These are phyloP conservation scores for Penicillium samsonianum DNA, from an alignment of 495 filamentous ascomycete species.

Conservation along the genomic window DNA sequence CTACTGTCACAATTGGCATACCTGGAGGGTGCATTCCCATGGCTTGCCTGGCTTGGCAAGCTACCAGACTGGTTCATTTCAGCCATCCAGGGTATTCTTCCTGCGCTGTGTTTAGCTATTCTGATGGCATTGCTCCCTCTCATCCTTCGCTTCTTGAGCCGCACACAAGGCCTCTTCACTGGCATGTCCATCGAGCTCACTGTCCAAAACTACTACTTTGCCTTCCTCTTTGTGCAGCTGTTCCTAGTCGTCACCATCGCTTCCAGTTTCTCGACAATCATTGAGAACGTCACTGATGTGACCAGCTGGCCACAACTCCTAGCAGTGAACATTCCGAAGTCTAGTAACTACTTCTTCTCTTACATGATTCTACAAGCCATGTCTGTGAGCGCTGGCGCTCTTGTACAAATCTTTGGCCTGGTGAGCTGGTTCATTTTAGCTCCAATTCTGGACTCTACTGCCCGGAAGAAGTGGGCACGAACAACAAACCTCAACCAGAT, in stretches of 20 bases:
- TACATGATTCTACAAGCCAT: constrained; percentile 97
- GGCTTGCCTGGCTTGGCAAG: constrained; percentile 68
- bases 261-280: constrained; percentile 70
- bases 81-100: constrained; percentile 83
- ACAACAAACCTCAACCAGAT: constrained; percentile 77
- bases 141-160: constrained; percentile 72
- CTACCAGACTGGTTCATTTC: constrained; percentile 66
- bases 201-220: constrained; percentile 91
- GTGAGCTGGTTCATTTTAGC: constrained; percentile 79
- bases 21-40: constrained; percentile 62
- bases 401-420: constrained; percentile 80
- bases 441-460: constrained; percentile 79
- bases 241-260: constrained; percentile 92
- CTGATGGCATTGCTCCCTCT: constrained; percentile 80
- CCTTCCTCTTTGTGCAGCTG: constrained; percentile 92
- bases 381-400: constrained; percentile 82
- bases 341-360: constrained; percentile 96
- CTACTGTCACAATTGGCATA: constrained; percentile 72
- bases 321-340: constrained; percentile 80
- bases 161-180: constrained; percentile 77
- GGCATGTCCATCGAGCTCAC: constrained; percentile 76
- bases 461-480: constrained; percentile 83
- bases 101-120: constrained; percentile 73
- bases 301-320: constrained; percentile 65
- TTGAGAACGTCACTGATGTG: constrained; percentile 62